These are phyloP conservation scores for Corchorus capsularis DNA, from an alignment of 345 rosid genomes.

Conservation along the genomic window DNA sequence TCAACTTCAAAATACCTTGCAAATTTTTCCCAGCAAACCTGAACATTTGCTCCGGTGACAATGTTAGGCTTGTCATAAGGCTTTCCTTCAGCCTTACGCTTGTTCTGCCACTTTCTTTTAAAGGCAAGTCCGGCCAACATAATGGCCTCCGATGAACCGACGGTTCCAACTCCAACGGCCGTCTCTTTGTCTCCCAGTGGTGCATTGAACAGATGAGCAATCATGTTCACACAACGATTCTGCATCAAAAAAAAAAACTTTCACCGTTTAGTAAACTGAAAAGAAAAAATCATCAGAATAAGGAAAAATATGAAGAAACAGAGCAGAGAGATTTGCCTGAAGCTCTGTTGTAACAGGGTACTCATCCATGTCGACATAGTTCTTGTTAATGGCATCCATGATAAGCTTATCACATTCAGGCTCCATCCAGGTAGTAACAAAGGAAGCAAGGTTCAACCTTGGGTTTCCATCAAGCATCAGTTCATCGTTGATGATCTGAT, in stretches of 20 bases:
- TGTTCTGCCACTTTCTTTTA: slow-evolving; percentile 96
- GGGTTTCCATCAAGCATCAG: slow-evolving; percentile 92
- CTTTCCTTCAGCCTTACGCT: slow-evolving; percentile 76
- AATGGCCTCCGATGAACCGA: slow-evolving; percentile 95
- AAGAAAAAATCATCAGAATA: background rate
- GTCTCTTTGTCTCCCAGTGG: slow-evolving; percentile 74
- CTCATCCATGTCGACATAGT: slow-evolving; percentile 96
- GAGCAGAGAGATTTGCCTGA: slow-evolving; percentile 43
- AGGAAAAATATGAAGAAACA: background rate
- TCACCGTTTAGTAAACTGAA: background rate
- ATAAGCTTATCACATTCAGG: slow-evolving; percentile 95
- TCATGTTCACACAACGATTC: slow-evolving; percentile 97
- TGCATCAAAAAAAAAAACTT: slow-evolving; percentile 27
- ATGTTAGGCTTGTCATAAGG: slow-evolving; percentile 87
- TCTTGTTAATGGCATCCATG: slow-evolving; percentile 85
- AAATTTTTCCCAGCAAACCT: slow-evolving; percentile 95
- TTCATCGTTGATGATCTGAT: slow-evolving; percentile 85
- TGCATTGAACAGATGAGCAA: slow-evolving; percentile 88
- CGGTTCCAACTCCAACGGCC: slow-evolving; percentile 88
- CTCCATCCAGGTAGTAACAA: slow-evolving; percentile 97
- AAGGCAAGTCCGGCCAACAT: slow-evolving; percentile 96
- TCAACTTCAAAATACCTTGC: slow-evolving; percentile 96
- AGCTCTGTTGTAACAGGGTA: slow-evolving; percentile 96
- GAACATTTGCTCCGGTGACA: slow-evolving; percentile 96
- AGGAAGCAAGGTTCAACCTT: slow-evolving; percentile 85